Conservation (phyloP, 345 rosid genomes). For the Heritiera fomes region DNA sequence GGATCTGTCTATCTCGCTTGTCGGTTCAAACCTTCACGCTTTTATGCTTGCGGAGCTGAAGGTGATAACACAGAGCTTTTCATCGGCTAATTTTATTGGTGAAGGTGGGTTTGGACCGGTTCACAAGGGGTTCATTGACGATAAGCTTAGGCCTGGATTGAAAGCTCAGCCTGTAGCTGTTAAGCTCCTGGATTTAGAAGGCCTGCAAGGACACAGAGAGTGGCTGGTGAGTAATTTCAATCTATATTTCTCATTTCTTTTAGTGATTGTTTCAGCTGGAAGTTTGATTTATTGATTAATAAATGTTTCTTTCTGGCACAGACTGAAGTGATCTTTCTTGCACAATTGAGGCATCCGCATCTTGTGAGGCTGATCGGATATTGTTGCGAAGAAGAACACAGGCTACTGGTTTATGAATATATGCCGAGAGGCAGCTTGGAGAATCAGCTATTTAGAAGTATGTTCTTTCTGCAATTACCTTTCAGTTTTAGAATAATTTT, state of each 20-base stretch:
- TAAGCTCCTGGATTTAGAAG: slow-evolving; percentile 74
- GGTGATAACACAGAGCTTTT: slow-evolving; percentile 73
- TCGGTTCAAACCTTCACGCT: slow-evolving; percentile 73
- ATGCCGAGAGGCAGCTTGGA: slow-evolving; percentile 97
- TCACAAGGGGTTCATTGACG: slow-evolving; percentile 86
- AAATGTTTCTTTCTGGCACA: slow-evolving; percentile 21
- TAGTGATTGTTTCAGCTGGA: background rate
- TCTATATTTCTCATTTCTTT: background rate
- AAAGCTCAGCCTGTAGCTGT: slow-evolving; percentile 91
- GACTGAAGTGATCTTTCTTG: slow-evolving; percentile 87
- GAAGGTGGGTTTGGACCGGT: slow-evolving; percentile 96
- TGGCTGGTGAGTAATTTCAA: slow-evolving; percentile 69
- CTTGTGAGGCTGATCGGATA: slow-evolving; percentile 87
- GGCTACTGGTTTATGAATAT: slow-evolving; percentile 80
- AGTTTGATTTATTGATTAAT: background rate
- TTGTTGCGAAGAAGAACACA: slow-evolving; percentile 86
- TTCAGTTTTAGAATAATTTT: background rate
- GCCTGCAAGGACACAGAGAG: slow-evolving; percentile 86
- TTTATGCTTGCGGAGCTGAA: slow-evolving; percentile 73
- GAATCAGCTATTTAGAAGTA: slow-evolving; percentile 86
- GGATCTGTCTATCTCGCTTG: slow-evolving; percentile 76
- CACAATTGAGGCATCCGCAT: slow-evolving; percentile 75
- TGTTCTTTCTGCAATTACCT: slow-evolving; percentile 10
- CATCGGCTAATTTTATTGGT: slow-evolving; percentile 68
- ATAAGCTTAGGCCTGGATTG: slow-evolving; percentile 77